phyloP scores from a whole-genome alignment of 768 basidiomycete genomes.

The Leucogyrophana mollusca region DNA sequence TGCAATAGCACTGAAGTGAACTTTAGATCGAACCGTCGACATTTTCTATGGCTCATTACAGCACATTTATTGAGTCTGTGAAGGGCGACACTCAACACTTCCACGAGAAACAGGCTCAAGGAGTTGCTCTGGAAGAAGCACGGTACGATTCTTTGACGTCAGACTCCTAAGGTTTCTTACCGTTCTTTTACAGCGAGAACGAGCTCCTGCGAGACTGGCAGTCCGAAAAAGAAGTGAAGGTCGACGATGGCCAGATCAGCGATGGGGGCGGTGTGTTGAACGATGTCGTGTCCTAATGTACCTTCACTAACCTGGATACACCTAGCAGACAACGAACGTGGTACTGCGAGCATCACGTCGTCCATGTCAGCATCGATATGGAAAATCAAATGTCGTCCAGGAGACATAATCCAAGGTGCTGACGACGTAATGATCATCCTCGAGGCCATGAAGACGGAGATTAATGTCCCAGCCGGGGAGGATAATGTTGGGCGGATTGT shows the following conservation, averaged over 20 bases:
- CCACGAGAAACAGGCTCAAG: conserved; percentile 37
- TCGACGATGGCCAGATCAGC: not conserved
- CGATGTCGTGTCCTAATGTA: not conserved
- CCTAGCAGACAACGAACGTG: conserved; percentile 2
- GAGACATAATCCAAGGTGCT: conserved; percentile 39
- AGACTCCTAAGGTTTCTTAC: conserved; percentile 1
- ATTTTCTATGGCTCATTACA: conserved; percentile 56
- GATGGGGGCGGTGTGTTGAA: conserved; percentile 5
- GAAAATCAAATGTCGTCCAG: conserved; percentile 47
- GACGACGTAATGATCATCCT: conserved; percentile 48
- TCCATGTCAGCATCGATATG: conserved; percentile 46
- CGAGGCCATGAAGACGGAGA: conserved; percentile 69
- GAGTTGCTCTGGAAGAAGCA: conserved; percentile 36
- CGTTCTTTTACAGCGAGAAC: conserved; percentile 34
- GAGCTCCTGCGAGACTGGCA: conserved; percentile 45
- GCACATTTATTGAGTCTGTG: conserved; percentile 38
- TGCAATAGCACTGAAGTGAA: conserved; percentile 9
- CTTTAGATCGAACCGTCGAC: conserved; percentile 45
- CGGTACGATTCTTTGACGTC: conserved; percentile 27
- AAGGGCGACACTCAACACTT: conserved; percentile 41
- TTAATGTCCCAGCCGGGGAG: conserved; percentile 45
- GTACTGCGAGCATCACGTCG: conserved; percentile 18
- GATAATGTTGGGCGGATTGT: conserved; percentile 45
- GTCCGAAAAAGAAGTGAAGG: conserved; percentile 18
- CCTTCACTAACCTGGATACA: not conserved